Evolutionary conservation across 768 basidiomycete genomes (phyloP).

Genomic region (Amyloporia xantha): DNA sequence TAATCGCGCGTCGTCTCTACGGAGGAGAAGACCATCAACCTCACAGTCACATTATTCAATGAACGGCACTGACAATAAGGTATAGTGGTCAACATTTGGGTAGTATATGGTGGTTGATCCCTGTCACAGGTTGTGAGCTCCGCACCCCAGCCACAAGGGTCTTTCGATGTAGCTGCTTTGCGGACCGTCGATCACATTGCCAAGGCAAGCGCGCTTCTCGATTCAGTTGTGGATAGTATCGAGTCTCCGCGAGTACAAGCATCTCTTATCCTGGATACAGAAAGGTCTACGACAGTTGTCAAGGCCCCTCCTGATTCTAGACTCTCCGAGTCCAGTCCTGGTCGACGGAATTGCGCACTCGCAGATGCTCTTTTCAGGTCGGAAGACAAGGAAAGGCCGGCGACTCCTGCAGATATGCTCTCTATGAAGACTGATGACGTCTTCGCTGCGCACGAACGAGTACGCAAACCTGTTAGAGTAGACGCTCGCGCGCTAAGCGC

Average conservation of each 20-base stretch:
- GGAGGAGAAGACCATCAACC: slow-evolving; percentile 71
- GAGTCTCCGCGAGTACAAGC: slow-evolving; percentile 27
- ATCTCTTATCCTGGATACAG: slow-evolving; percentile 11
- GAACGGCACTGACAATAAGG: slow-evolving; percentile 40
- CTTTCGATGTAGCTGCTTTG: slow-evolving; percentile 22
- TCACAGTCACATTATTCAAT: slow-evolving; percentile 75
- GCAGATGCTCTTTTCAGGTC: slow-evolving; percentile 68
- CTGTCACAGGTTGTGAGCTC: slow-evolving; percentile 51
- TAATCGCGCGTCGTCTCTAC: slow-evolving; percentile 62
- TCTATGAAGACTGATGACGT: too few species aligned
- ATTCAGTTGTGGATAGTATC: slow-evolving; percentile 55
- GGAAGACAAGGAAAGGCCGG: slow-evolving; percentile 23
- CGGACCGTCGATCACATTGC: slow-evolving; percentile 39
- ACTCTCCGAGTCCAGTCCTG: slow-evolving; percentile 31
- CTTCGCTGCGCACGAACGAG: too few species aligned
- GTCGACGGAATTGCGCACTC: slow-evolving; percentile 66
- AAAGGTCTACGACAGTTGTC: slow-evolving; percentile 21
- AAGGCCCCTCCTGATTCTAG: slow-evolving; percentile 33
- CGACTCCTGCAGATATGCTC: slow-evolving; percentile 5
- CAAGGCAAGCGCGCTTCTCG: slow-evolving; percentile 60
- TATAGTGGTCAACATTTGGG: too few species aligned
- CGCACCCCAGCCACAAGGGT: slow-evolving; percentile 40
- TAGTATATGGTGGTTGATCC: too few species aligned
- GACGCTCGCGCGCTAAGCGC: too few species aligned
- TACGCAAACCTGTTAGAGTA: too few species aligned